Evolutionary conservation across 257 asterid species (phyloP).

Genomic region (Solanum chilense): DNA sequence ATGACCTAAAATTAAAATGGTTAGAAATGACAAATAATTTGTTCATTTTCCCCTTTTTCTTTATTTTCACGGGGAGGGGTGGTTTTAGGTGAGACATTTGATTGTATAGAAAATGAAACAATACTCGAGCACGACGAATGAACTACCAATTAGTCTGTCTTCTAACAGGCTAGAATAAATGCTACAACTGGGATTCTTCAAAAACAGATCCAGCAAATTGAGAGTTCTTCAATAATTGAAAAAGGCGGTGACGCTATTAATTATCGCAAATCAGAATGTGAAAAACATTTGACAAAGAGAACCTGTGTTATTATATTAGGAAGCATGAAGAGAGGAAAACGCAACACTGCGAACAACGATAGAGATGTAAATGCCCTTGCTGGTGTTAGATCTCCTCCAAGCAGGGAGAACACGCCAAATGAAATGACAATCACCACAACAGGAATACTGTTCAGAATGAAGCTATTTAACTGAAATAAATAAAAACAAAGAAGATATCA

Average conservation of each 20-base stretch:
- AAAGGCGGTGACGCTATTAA: neutral
- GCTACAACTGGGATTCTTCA: neutral
- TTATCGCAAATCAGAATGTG: neutral
- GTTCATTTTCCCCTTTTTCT: neutral
- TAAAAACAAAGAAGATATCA: neutral
- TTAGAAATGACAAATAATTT: neutral
- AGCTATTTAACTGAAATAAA: constrained; percentile 63
- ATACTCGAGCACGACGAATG: neutral
- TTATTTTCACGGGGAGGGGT: neutral
- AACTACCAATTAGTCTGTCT: neutral
- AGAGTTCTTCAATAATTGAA: neutral
- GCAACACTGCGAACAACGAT: constrained; percentile 81
- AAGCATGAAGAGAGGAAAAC: constrained; percentile 93
- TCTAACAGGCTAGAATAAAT: neutral
- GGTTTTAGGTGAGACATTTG: neutral
- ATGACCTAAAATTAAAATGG: neutral
- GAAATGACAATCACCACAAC: constrained; percentile 86
- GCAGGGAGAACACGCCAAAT: constrained; percentile 68
- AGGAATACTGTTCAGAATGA: constrained; percentile 80
- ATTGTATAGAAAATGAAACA: neutral
- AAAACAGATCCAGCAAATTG: neutral
- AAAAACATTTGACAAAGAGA: neutral
- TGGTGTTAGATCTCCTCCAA: constrained; percentile 94
- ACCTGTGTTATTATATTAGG: constrained; percentile 82
- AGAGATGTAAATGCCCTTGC: constrained; percentile 95